A percentile compares a stretch with the other conserved stretches of the same genome.
phyloP scores from a whole-genome alignment of 2,329 filamentous ascomycete genomes.

The Escovopsis sp. region DNA sequence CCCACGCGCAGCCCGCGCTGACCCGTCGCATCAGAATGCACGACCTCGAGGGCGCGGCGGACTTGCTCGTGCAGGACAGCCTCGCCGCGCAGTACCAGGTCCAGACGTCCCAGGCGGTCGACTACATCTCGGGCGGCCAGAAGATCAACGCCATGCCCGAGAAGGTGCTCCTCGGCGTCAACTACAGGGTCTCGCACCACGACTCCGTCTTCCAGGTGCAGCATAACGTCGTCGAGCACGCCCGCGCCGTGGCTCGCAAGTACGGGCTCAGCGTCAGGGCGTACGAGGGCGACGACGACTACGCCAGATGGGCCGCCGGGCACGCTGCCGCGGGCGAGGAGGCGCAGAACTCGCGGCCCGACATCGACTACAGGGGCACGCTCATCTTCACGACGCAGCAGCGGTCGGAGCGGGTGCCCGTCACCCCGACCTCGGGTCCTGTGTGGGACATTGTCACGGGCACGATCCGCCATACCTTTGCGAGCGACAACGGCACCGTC shows the following conservation, averaged over 20 bases:
- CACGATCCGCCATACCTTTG: constrained; percentile 28
- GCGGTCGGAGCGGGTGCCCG: constrained; percentile 36
- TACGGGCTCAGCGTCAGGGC: constrained; percentile 41
- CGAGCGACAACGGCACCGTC: constrained; percentile 34
- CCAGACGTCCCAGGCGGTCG: constrained; percentile 46
- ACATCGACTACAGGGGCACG: constrained; percentile 21
- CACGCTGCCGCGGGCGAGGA: neutral
- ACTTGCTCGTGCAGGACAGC: constrained; percentile 11
- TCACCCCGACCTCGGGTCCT: constrained; percentile 36
- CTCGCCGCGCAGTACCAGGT: constrained; percentile 32
- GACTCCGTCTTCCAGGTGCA: constrained; percentile 37
- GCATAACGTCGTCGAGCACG: constrained; percentile 32
- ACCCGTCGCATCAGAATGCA: constrained; percentile 16
- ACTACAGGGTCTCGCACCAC: constrained; percentile 45
- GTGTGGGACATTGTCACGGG: constrained; percentile 35
- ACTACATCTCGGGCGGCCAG: constrained; percentile 45
- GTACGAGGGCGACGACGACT: constrained; percentile 30
- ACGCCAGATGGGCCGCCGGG: constrained; percentile 8
- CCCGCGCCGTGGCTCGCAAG: constrained; percentile 34
- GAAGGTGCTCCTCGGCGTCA: constrained; percentile 38
- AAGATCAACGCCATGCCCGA: constrained; percentile 58
- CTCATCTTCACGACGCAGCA: constrained; percentile 21
- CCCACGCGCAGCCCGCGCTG: constrained; percentile 29
- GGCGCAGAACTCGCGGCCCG: neutral
- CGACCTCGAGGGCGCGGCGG: constrained; percentile 17